phyloP scores from a whole-genome alignment of 805 yeast species.

The Wickerhamomyces bovis region DNA sequence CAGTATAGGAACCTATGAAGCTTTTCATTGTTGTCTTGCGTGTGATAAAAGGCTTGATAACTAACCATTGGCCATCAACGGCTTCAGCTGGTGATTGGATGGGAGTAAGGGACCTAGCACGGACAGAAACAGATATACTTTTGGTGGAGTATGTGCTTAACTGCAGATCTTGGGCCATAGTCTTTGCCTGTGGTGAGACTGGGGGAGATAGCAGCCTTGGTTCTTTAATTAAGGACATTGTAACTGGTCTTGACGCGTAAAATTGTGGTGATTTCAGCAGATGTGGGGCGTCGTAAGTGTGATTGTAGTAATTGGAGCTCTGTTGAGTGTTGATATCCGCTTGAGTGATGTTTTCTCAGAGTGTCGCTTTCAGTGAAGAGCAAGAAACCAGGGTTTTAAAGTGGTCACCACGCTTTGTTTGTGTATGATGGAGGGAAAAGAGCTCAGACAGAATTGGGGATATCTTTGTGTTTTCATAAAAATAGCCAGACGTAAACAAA shows the following conservation, averaged over 20 bases:
- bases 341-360: too few relatives aligned
- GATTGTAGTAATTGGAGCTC: too few relatives aligned
- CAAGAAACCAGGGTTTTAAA: too few relatives aligned
- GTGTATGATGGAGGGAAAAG: conserved; percentile 4
- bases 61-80: neutral
- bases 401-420: too few relatives aligned
- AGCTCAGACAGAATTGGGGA: neutral
- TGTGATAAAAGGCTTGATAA: neutral
- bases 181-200: conserved; percentile 13
- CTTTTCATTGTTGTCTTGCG: neutral
- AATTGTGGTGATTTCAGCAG: too few relatives aligned
- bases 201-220: conserved; percentile 13
- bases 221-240: neutral
- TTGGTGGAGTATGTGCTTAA: too few relatives aligned
- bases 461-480: neutral
- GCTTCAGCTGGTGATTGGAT: neutral
- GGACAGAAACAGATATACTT: too few relatives aligned
- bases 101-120: neutral
- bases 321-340: too few relatives aligned
- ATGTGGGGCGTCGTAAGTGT: too few relatives aligned
- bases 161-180: too few relatives aligned
- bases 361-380: too few relatives aligned
- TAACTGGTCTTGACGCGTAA: neutral
- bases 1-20: neutral
- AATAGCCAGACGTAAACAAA: conserved; percentile 9